Percentiles rank a stretch among this genome's conserved stretches.
phyloP scores from a whole-genome alignment of 140 eudicot species.

The Cichorium intybus region DNA sequence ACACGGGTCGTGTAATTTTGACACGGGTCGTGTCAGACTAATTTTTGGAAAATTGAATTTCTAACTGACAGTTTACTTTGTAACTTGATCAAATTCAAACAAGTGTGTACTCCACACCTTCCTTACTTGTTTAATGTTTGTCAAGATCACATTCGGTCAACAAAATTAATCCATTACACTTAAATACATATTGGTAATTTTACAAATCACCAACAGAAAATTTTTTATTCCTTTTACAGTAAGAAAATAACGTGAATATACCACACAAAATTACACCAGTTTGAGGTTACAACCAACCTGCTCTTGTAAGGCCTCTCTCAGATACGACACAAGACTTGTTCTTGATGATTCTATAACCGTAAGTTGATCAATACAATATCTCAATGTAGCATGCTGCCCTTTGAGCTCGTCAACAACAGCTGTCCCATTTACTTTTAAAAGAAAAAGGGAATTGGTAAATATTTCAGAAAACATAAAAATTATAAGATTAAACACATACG shows the following conservation, averaged over 20 bases:
- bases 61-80: too few relatives aligned
- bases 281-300: slow-evolving; percentile 54
- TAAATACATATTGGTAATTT: too few relatives aligned
- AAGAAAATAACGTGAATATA: neutral
- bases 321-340: slow-evolving; percentile 61
- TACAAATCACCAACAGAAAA: too few relatives aligned
- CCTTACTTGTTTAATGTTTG: too few relatives aligned
- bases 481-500: neutral
- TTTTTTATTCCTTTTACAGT: too few relatives aligned
- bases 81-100: too few relatives aligned
- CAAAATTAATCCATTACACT: too few relatives aligned
- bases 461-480: neutral
- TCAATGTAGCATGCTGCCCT: slow-evolving; percentile 67
- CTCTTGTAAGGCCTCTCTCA: slow-evolving; percentile 80
- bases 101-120: too few relatives aligned
- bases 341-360: slow-evolving; percentile 66
- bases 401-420: slow-evolving; percentile 63
- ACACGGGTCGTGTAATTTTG: too few relatives aligned
- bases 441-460: neutral
- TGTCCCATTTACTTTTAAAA: slow-evolving; percentile 30
- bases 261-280: neutral
- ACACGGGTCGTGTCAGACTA: too few relatives aligned
- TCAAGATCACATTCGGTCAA: too few relatives aligned
- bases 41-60: too few relatives aligned
- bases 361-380: slow-evolving; percentile 72